These are phyloP conservation scores for Lagerstroemia speciosa DNA, from an alignment of 345 rosid genomes.

Conservation along the genomic window DNA sequence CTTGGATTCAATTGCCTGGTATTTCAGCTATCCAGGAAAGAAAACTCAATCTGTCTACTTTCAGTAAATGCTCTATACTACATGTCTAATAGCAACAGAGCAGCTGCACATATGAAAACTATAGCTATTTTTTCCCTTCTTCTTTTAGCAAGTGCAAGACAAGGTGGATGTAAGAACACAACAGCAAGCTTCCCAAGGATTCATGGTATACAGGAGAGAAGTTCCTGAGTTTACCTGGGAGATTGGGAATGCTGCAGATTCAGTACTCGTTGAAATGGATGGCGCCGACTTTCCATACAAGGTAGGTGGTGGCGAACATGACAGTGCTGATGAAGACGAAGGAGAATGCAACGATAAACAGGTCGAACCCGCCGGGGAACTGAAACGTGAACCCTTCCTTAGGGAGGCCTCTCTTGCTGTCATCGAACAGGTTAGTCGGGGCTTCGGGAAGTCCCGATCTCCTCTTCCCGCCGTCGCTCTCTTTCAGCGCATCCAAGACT, in stretches of 20 bases:
- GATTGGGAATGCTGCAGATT: constrained; percentile 6
- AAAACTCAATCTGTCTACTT: no score
- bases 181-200: neutral
- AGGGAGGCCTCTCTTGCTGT: constrained; percentile 80
- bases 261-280: constrained; percentile 76
- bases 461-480: constrained; percentile 63
- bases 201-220: neutral
- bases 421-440: constrained; percentile 77
- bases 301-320: constrained; percentile 78
- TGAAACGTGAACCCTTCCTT: constrained; percentile 63
- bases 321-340: constrained; percentile 76
- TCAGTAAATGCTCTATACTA: no score
- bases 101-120: no score
- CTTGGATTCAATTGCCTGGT: neutral
- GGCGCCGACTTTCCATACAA: constrained; percentile 88
- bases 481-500: constrained; percentile 61
- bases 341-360: constrained; percentile 54
- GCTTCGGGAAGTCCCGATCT: constrained; percentile 79
- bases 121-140: no score
- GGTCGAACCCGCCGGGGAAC: constrained; percentile 69
- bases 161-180: neutral
- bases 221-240: no score
- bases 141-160: no score
- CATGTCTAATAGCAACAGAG: no score
- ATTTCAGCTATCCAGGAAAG: no score